Base-by-base conservation (phyloP, 176 grass and related monocot genomes). In the Eleusine indica region DNA sequence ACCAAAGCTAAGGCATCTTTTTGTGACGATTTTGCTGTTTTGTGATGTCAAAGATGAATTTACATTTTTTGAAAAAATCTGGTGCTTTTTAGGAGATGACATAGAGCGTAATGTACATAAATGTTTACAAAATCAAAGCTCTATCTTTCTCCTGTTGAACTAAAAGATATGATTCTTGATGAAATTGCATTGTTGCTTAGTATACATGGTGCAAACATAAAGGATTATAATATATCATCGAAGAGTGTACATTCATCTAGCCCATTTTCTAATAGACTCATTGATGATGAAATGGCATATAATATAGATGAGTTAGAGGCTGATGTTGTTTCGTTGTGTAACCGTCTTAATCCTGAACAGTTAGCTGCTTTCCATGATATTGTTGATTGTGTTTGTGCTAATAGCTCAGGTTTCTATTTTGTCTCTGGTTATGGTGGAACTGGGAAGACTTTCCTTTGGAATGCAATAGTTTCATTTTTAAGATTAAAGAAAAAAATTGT, bases 221-320 rank as follows among this genome's bases (percentile, higher is more conserved):
- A 6, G 7, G 29, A 39, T 2, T 68, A 6, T 40, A 68, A 68
- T 2, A 2, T 68, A 0, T 15, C 65, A 8, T 39, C 0, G 25
- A 25, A 25, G 25, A 25, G 25, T 7, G 0, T 0, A 0, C 1
- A 0, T 68, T 4, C 7, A 5, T 11, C 22, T 3, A 3, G 0
- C 0, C 2, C 3, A 13, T 12, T 4, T 64, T 64, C 8, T 9
- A 77, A 77, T 44, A 77, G 19, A 7, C 19, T 77, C 0, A 43
- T 77, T 17, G 0, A 43, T 9, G 74, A 77, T 16, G 74, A 77
- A 8, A 0, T 62, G 5, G 61, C 56, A 0, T 77, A 77, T 4
- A 49, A 77, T n/a, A 1, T 63, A 8, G 38, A 13, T 9, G 37
- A 43, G 1, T 17, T 77, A 28, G 37, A 62, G 2, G 25, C 11